Evolutionary conservation across 768 basidiomycete species (phyloP).

Genomic region (Hemileccinum impolitum): DNA sequence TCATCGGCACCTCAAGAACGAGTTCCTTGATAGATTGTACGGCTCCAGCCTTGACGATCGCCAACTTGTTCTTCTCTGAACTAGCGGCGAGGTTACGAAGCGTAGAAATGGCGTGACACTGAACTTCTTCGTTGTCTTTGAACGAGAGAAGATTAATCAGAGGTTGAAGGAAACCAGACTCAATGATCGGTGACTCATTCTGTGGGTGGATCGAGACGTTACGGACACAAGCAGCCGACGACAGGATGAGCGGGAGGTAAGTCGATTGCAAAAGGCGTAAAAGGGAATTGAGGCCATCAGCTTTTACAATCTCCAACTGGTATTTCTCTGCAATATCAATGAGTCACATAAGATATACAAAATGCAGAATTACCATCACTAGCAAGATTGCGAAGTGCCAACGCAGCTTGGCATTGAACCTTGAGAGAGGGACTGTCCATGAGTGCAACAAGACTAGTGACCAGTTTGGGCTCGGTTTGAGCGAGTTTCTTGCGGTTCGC

Average conservation of each 20-base stretch:
- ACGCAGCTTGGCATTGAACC: slow-evolving; percentile 97
- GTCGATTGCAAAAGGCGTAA: slow-evolving; percentile 94
- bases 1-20: slow-evolving; percentile 90
- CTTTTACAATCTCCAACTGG: slow-evolving; percentile 96
- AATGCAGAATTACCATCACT: slow-evolving; percentile 69
- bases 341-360: slow-evolving; percentile 18
- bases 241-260: slow-evolving; percentile 95
- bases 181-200: slow-evolving; percentile 99
- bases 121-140: slow-evolving; percentile 99
- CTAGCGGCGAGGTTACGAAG: slow-evolving; percentile 94
- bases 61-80: slow-evolving; percentile 96
- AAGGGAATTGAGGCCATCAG: slow-evolving; percentile 87
- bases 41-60: slow-evolving; percentile 96
- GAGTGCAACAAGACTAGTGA: slow-evolving; percentile 86
- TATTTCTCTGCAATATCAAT: slow-evolving; percentile 74
- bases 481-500: slow-evolving; percentile 91
- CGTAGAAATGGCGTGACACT: slow-evolving; percentile 98
- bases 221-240: slow-evolving; percentile 96
- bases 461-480: slow-evolving; percentile 90
- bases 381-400: slow-evolving; percentile 94
- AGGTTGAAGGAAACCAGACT: slow-evolving; percentile 94
- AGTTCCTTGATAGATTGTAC: slow-evolving; percentile 96
- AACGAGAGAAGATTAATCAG: slow-evolving; percentile 94
- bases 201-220: slow-evolving; percentile 98
- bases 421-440: slow-evolving; percentile 99